Evolutionary conservation across 345 rosid species (phyloP).

Genomic region (Lumnitzera littorea): DNA sequence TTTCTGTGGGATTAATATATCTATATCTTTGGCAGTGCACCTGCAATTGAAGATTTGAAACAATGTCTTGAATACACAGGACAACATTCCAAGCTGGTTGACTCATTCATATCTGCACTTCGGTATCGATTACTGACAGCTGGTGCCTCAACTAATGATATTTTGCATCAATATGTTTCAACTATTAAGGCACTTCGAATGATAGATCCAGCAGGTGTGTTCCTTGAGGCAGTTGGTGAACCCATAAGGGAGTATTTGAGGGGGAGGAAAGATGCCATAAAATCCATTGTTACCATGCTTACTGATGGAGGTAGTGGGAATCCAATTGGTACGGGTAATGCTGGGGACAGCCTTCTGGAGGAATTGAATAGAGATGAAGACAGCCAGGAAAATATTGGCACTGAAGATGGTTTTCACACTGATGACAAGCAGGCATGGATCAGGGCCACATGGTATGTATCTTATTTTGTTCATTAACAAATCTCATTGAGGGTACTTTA

Average conservation of each 20-base stretch:
- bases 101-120: conserved; percentile 81
- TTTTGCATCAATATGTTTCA: conserved; percentile 93
- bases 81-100: conserved; percentile 91
- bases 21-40: conserved; percentile 47
- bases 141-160: conserved; percentile 98
- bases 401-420: conserved; percentile 67
- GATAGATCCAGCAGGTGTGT: conserved; percentile 86
- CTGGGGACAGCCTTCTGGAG: conserved; percentile 97
- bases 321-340: conserved; percentile 68
- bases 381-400: conserved; percentile 55
- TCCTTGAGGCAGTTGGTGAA: conserved; percentile 94
- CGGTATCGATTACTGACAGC: conserved; percentile 92
- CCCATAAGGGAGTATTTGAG: conserved; percentile 91
- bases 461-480: not conserved
- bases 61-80: conserved; percentile 95
- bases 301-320: conserved; percentile 88
- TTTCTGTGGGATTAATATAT: conserved; percentile 8
- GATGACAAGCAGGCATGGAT: conserved; percentile 95
- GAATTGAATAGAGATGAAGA: conserved; percentile 93
- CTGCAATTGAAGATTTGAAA: conserved; percentile 91
- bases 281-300: conserved; percentile 97
- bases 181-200: conserved; percentile 94
- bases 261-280: conserved; percentile 89
- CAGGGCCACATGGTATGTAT: conserved; percentile 54
- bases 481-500: no score